Percentiles rank a stretch among this genome's conserved stretches.
Evolutionary conservation across 352 stramenopile genomes (phyloP).

Genomic region (Blastocystis sp.): DNA sequence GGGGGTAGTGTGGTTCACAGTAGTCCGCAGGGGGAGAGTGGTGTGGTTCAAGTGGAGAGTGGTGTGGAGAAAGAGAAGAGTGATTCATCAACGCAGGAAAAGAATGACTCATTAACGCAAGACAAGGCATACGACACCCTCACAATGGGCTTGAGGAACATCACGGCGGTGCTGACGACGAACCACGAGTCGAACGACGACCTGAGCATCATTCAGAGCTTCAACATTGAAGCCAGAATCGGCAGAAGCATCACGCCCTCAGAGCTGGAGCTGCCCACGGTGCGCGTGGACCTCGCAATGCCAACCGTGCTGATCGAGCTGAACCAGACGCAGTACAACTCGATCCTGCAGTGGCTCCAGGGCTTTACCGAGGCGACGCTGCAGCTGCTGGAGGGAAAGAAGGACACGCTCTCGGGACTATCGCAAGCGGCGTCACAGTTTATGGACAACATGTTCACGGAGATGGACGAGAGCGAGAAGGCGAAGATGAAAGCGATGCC

Average conservation of each 20-base stretch:
- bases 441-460: neutral
- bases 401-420: neutral
- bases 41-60: too few relatives aligned
- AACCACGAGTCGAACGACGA: neutral
- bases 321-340: neutral
- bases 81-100: too few relatives aligned
- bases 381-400: neutral
- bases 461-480: too few relatives aligned
- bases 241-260: neutral
- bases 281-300: neutral
- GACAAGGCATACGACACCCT: neutral
- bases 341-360: neutral
- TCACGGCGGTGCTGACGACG: neutral
- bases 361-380: neutral
- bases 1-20: neutral
- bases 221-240: neutral
- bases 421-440: neutral
- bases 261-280: neutral
- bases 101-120: too few relatives aligned
- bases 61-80: too few relatives aligned
- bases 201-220: neutral
- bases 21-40: neutral
- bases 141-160: neutral
- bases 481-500: too few relatives aligned
- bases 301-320: neutral